Conservation (phyloP, 345 rosid genomes). For the Syzygium grande region DNA sequence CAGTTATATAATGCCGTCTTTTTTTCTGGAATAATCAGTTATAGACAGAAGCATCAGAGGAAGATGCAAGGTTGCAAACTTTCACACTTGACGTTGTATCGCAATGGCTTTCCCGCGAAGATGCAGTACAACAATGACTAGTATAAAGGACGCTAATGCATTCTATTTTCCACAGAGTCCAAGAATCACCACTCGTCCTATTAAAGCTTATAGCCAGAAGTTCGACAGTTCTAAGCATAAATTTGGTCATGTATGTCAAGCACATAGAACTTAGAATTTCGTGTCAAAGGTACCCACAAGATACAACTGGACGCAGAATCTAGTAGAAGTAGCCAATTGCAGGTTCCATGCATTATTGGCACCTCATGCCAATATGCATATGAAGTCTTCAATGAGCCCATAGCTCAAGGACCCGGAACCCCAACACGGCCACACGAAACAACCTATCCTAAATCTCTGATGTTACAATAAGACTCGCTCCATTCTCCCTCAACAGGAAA, state of each 20-base stretch:
- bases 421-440: neutral
- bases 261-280: neutral
- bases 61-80: neutral
- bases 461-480: neutral
- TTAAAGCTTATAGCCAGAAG: neutral
- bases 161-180: neutral
- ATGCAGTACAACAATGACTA: neutral
- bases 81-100: neutral
- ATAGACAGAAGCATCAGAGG: neutral
- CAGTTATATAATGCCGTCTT: neutral
- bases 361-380: neutral
- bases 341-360: neutral
- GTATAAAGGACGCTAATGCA: neutral
- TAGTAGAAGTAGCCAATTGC: neutral
- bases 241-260: neutral
- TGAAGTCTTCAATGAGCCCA: neutral
- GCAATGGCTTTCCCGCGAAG: neutral
- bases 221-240: neutral
- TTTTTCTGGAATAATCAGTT: neutral
- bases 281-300: accelerated
- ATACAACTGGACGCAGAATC: neutral
- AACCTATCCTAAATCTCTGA: neutral
- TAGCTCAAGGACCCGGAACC: accelerated
- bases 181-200: neutral
- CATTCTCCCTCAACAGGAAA: neutral